Percentiles rank a stretch among this genome's conserved stretches.
Evolutionary conservation across 2,329 filamentous ascomycete species (phyloP).

Genomic region (Neobulgaria alba): DNA sequence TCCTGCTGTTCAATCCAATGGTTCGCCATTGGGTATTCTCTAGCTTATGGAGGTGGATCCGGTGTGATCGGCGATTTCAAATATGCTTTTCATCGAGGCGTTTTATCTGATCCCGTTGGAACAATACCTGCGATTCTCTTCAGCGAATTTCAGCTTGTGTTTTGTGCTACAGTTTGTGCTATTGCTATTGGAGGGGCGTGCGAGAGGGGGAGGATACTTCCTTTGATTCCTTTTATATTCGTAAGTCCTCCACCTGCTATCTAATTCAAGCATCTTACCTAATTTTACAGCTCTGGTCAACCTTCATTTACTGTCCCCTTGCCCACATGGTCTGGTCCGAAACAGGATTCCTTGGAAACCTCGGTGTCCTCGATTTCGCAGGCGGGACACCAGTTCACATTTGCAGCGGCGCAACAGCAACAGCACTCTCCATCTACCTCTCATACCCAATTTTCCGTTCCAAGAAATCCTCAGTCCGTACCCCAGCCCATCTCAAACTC

Average conservation of each 20-base stretch:
- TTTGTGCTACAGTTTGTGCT: slow-evolving; percentile 47
- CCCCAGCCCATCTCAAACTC: slow-evolving; percentile 39
- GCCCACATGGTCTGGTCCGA: slow-evolving; percentile 46
- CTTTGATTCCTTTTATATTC: slow-evolving; percentile 60
- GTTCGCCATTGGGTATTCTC: slow-evolving; percentile 56
- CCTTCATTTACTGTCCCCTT: slow-evolving; percentile 63
- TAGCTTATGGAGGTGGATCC: slow-evolving; percentile 50
- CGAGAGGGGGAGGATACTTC: slow-evolving; percentile 52
- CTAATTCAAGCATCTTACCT: slow-evolving; percentile 8
- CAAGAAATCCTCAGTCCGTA: slow-evolving; percentile 39
- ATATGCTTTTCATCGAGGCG: slow-evolving; percentile 52
- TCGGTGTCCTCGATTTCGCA: not conserved
- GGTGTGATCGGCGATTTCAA: slow-evolving; percentile 53
- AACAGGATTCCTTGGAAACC: not conserved
- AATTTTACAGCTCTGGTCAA: slow-evolving; percentile 43
- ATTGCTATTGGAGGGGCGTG: slow-evolving; percentile 45
- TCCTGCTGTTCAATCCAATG: slow-evolving; percentile 44
- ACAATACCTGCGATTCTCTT: slow-evolving; percentile 56
- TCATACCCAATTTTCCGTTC: slow-evolving; percentile 56
- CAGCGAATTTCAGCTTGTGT: slow-evolving; percentile 56
- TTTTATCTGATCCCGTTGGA: slow-evolving; percentile 50
- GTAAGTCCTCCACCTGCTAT: slow-evolving; percentile 29
- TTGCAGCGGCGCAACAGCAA: slow-evolving; percentile 1
- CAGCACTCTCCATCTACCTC: not conserved
- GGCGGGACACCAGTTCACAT: slow-evolving; percentile 1